Evolutionary conservation across 2,329 filamentous ascomycete genomes (phyloP).

Genomic region (Diaporthe ilicicola): DNA sequence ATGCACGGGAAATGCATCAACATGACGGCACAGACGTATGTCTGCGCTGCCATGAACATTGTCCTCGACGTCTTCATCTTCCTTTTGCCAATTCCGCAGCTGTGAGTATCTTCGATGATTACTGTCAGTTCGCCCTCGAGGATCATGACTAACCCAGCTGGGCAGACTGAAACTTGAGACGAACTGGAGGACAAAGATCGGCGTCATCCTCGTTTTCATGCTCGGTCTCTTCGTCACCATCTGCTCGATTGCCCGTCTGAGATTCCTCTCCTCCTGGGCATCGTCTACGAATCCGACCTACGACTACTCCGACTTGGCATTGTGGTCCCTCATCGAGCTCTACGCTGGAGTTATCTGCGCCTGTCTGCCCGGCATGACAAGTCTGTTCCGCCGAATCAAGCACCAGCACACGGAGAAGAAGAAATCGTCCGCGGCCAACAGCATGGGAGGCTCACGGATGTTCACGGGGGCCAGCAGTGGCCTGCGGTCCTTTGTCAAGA

Average conservation of each 20-base stretch:
- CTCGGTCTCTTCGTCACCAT: conserved; percentile 48
- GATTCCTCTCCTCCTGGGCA: conserved; percentile 45
- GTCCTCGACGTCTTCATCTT: conserved; percentile 47
- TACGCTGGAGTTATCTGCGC: conserved; percentile 52
- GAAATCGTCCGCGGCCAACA: conserved; percentile 30
- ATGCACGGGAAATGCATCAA: conserved; percentile 42
- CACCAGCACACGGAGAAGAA: conserved; percentile 35
- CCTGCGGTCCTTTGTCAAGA: conserved; percentile 13
- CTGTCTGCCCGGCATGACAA: conserved; percentile 50
- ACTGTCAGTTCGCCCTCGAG: background rate
- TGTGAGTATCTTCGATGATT: conserved; percentile 33
- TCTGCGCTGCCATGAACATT: conserved; percentile 44
- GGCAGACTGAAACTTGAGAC: conserved; percentile 41
- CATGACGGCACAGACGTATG: conserved; percentile 43
- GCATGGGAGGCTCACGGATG: conserved; percentile 23
- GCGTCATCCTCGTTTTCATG: conserved; percentile 48
- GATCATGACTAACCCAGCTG: background rate
- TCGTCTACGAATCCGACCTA: conserved; percentile 49
- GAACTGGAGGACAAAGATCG: conserved; percentile 38
- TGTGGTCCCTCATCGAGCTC: conserved; percentile 55
- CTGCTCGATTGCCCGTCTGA: conserved; percentile 47
- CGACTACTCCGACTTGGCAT: conserved; percentile 50
- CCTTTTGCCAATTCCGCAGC: conserved; percentile 44
- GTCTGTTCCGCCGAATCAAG: conserved; percentile 38
- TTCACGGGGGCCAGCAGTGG: conserved; percentile 25